These are phyloP conservation scores for Miscanthus lutarioriparius DNA, from an alignment of 176 grass and related monocot genomes.

Conservation along the genomic window DNA sequence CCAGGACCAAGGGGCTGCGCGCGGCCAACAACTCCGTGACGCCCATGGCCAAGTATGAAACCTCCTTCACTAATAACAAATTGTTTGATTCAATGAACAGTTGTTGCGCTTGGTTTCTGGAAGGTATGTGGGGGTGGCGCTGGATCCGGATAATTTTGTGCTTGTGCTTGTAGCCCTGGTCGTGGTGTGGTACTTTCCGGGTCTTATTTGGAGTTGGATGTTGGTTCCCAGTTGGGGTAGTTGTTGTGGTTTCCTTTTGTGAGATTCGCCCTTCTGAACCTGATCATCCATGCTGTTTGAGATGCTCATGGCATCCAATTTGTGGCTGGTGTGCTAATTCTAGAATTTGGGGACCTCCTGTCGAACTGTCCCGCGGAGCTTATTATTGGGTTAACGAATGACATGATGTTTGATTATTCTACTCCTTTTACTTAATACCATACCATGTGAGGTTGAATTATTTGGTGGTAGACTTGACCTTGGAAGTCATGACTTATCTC, in stretches of 20 bases:
- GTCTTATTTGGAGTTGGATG: too few relatives aligned
- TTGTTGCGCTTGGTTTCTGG: neutral
- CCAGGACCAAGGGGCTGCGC: slow-evolving; percentile 12
- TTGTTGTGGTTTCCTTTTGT: too few relatives aligned
- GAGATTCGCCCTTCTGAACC: too few relatives aligned
- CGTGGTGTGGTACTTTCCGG: too few relatives aligned
- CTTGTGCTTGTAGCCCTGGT: too few relatives aligned
- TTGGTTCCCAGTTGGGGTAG: too few relatives aligned
- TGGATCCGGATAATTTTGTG: too few relatives aligned
- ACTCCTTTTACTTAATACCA: neutral
- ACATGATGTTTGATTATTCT: neutral
- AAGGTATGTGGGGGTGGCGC: too few relatives aligned
- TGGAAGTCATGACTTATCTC: neutral
- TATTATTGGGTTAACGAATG: neutral
- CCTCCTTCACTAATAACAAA: neutral
- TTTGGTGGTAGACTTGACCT: slow-evolving; percentile 11
- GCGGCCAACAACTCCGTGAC: slow-evolving; percentile 32
- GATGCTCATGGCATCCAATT: too few relatives aligned
- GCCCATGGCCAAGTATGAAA: slow-evolving; percentile 43
- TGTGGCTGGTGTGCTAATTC: too few relatives aligned
- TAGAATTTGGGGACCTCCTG: neutral
- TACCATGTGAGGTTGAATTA: neutral
- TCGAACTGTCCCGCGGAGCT: neutral
- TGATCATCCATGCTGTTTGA: too few relatives aligned
- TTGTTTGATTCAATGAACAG: neutral